Evolutionary conservation across 129 eudicot genomes (phyloP), one percentile per base, ranked within the genome.

Genomic region (Artemisia annua): DNA sequence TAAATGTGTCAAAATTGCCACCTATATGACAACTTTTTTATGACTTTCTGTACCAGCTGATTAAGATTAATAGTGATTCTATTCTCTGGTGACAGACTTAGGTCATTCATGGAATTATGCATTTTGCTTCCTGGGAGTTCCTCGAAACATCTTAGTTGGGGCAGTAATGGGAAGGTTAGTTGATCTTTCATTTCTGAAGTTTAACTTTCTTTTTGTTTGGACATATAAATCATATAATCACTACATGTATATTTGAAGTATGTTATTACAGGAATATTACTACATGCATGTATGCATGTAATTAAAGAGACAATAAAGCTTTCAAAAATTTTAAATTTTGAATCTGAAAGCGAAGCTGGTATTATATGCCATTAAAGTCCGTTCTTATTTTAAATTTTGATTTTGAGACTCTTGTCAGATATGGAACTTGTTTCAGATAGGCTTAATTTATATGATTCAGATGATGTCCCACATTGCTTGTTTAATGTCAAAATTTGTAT

Each of bases 31-130:
- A 54, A 50, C 16, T 39, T 53, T 53, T 43, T 16, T 4, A 9
- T 66, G 48, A 24, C 13, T 18, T 39, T 66, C 48, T 67, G 46
- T 44, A 18, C 14, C 17, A 55, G 55, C 73, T 71, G 35, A 18
- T 67, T 30, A 62, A 51, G 55, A 57, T 70, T 46, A 71, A 73
- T 19, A 35, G 65, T 35, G 26, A 7, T 73, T 15, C 20, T 81
- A 28, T 76, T 14, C 58, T 78, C 43, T 62, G 75, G 19, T 83
- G 77, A 64, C 86, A 95, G 99, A 74, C 96, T 95, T 61, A 81
- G 99, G 81, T 86, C 99, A 5, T 88, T 90, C 46, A 90, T 95
- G 99, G 99, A 95, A 84, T 81, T 95, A 85, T 95, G 99, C 87
- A 95, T 95, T 69, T 85, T 95, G 74, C 82, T 88, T 28, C 88